These are phyloP conservation scores for Lagenaria siceraria DNA, from an alignment of 306 rosid species.

Conservation along the genomic window DNA sequence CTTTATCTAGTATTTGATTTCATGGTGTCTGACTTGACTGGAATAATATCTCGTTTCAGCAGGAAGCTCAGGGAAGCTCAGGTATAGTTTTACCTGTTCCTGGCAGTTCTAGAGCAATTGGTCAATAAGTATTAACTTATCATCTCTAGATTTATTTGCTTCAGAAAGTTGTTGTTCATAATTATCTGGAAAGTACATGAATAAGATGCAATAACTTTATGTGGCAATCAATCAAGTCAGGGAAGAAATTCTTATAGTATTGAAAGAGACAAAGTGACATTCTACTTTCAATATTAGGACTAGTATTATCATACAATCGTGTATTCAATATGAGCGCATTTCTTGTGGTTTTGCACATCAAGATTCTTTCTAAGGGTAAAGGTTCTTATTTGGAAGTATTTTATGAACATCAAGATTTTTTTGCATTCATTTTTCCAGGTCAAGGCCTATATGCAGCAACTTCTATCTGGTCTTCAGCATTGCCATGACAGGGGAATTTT, in stretches of 20 bases:
- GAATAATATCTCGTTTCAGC: conserved; percentile 39
- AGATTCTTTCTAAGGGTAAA: neutral
- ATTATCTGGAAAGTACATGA: neutral
- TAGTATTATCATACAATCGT: neutral
- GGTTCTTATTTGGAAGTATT: neutral
- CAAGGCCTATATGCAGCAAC: conserved; percentile 63
- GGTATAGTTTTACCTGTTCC: conserved; percentile 21
- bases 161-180: neutral
- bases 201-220: neutral
- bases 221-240: neutral
- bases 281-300: neutral
- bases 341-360: neutral
- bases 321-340: neutral
- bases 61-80: conserved; percentile 47
- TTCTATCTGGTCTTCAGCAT: conserved; percentile 62
- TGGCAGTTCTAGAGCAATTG: neutral
- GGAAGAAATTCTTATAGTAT: neutral
- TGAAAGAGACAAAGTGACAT: neutral
- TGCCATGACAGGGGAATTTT: conserved; percentile 54
- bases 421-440: conserved; percentile 26
- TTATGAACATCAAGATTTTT: neutral
- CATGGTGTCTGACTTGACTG: conserved; percentile 45
- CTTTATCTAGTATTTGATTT: conserved; percentile 51
- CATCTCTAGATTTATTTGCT: neutral
- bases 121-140: neutral